Evolutionary conservation across 176 grass and related monocot genomes (phyloP), one percentile per base, ranked within the genome.

Genomic region (Oryza meyeriana): DNA sequence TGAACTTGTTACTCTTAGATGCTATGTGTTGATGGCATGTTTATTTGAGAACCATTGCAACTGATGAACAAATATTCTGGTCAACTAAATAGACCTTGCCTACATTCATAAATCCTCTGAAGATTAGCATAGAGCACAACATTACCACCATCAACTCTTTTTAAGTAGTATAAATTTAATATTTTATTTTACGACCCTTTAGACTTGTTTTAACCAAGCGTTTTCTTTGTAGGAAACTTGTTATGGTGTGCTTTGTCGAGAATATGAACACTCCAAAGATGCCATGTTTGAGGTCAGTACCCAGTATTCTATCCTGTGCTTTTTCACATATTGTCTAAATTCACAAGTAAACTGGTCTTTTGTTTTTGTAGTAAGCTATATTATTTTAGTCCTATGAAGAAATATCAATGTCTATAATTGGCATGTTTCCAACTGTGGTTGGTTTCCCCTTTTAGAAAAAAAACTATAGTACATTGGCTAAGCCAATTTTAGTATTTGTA

Each of bases 191-290:
- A 64, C 80, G 13, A 69, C 68, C 16, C 61, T 79, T 63, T 10
- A n/a, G 34, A 41, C 32, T 72, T 80, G 29, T 72, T 82, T 79
- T 90, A 45, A 83, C 76, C 67, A 58, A 78, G 25, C 12, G 1
- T 69, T 81, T 84, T 52, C 33, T 67, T 86, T 52, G 79, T 61
- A 98, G 95, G 95, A 98, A 79, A 93, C 82, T 50, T 95, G 95
- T 83, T 91, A 90, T 71, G 83, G 85, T 38, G 72, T 69, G 8
- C 86, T 98, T n/a, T 89, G 45, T 81, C 81, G 92, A 76, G 95
- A 98, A 89, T 91, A 84, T 78, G 90, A 98, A 66, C 85, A 91
- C 71, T 98, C 95, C 68, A 95, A 89, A 88, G 88, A 98, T 32
- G 82, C 80, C 64, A 93, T 95, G 40, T 92, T 91, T 74, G 90